Evolutionary conservation across 176 grass and related monocot genomes (phyloP), one percentile per base, ranked within the genome.

Genomic region (Hordeum marinum): DNA sequence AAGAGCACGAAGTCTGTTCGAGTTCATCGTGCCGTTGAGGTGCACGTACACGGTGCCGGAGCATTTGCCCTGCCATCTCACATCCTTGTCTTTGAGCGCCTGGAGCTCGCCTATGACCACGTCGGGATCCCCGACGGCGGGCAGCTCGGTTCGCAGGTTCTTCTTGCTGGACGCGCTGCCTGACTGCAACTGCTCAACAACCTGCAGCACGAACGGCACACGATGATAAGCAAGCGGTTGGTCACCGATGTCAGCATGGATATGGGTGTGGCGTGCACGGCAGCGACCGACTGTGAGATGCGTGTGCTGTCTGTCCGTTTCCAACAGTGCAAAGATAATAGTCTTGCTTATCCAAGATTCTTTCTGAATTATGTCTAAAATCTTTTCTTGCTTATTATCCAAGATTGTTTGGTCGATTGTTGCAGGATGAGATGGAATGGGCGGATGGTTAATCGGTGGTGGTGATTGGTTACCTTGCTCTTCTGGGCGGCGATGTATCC

Each of bases 121-220:
- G 31, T 86, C 86, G 9, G 69, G 80, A 26, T 84, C 48, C 45
- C 96, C 96, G 63, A 94, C 32, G 85, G 87, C 67, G 6, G 93
- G 96, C 26, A 98, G 79, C 42, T 98, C 93, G 25, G 85, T 85
- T 84, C 85, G 89, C 70, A 90, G 94, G n/a, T 61, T 70, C 68
- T 92, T 90, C 72, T 81, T 94, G 68, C 73, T 82, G 20, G 95
- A 94, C 17, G 87, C 76, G 23, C 71, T 82, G 35, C 96, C 93
- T 2, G 93, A 98, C 55, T 92, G 93, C 90, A 98, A 52, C 78
- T 98, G 80, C 71, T 98, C 96, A 83, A 98, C 96, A 87, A 98
- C 96, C 96, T 95, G 65, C 15, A 54, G 26, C 15, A 54, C 17
- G 40, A 18, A 9, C 14, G 23, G 62, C 43, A 84, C 9, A 55